Conservation (phyloP, 1,284 basidiomycete species). For the Puccinia brachypodii region DNA sequence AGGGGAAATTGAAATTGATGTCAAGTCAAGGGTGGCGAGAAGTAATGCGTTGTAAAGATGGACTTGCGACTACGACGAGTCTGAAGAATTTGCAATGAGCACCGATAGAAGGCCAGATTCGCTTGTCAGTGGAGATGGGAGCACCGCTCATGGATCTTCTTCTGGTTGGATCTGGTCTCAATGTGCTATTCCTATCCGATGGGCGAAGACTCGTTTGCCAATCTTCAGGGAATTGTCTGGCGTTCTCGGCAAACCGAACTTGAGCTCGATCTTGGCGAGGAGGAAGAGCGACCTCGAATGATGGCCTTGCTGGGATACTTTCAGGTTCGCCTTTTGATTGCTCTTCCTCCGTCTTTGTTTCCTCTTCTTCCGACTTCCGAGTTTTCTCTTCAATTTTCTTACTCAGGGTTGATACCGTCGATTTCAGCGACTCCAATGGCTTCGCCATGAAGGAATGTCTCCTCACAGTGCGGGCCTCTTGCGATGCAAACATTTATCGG, state of each 20-base stretch:
- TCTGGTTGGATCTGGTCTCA: neutral
- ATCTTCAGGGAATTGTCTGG: conserved; percentile 14
- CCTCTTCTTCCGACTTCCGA: neutral
- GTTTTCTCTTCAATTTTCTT: neutral
- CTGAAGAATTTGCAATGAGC: conserved; percentile 21
- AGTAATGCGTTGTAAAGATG: neutral
- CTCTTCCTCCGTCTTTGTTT: neutral
- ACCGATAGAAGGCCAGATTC: neutral
- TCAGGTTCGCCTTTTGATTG: neutral
- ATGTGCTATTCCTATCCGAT: neutral
- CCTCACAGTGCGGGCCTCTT: neutral
- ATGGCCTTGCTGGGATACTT: neutral
- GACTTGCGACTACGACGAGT: conserved; percentile 17
- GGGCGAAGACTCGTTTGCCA: conserved; percentile 9
- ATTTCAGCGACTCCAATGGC: neutral
- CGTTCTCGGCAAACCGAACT: neutral
- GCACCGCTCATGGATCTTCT: too few relatives aligned
- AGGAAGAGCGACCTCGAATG: conserved; percentile 9
- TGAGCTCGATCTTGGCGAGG: neutral
- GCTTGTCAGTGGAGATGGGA: neutral
- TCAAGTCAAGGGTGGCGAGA: neutral
- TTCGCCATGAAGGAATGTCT: neutral
- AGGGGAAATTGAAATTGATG: neutral
- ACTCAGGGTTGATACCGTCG: neutral
- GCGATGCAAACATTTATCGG: neutral